Conservation (phyloP, 352 stramenopile genomes). For the Stramenopiles sp. region DNA sequence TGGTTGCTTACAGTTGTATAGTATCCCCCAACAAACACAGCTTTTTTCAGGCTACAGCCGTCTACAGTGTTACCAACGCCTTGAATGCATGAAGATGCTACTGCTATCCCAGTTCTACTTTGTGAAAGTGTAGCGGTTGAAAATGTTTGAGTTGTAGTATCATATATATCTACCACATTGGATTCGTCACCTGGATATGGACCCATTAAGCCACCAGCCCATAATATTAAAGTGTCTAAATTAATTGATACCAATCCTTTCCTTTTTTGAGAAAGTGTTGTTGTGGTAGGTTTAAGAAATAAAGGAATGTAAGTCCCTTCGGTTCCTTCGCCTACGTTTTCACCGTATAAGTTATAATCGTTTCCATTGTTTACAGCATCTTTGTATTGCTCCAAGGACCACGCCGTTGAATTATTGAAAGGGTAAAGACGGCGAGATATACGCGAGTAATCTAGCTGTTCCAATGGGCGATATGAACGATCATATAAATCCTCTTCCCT, state of each 20-base stretch:
- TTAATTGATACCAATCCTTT: background rate
- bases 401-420: background rate
- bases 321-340: background rate
- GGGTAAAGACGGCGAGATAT: background rate
- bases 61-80: background rate
- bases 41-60: background rate
- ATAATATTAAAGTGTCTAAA: background rate
- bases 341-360: background rate
- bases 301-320: background rate
- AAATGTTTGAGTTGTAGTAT: background rate
- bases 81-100: background rate
- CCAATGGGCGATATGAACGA: background rate
- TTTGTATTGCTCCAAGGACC: background rate
- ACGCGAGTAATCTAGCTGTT: background rate
- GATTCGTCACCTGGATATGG: background rate
- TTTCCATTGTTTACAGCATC: background rate
- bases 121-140: background rate
- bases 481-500: background rate
- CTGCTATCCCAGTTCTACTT: background rate
- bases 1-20: background rate
- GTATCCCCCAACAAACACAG: conserved; percentile 1
- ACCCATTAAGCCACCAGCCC: background rate
- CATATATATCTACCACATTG: background rate
- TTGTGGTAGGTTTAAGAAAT: background rate
- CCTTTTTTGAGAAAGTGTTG: background rate